These are phyloP conservation scores for Pichia sp. DNA, from an alignment of 1,139 yeast genomes.

Conservation along the genomic window DNA sequence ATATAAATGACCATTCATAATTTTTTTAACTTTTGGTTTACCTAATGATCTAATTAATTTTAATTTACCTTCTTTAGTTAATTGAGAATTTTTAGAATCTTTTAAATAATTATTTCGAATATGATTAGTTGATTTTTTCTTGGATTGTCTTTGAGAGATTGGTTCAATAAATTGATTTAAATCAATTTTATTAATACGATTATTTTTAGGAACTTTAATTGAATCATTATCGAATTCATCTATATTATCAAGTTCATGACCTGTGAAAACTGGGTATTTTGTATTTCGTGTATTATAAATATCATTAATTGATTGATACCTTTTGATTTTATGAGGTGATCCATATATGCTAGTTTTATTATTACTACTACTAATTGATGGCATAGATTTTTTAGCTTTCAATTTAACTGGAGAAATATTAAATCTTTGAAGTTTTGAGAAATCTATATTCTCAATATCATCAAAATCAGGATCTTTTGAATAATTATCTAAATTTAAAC, in stretches of 20 bases:
- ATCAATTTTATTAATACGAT: background rate
- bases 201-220: background rate
- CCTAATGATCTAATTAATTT: slow-evolving; percentile 25
- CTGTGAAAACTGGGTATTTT: slow-evolving; percentile 7
- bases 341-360: background rate
- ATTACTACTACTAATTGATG: slow-evolving; percentile 5
- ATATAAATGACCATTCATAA: slow-evolving; percentile 24
- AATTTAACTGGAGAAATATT: background rate
- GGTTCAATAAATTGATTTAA: background rate
- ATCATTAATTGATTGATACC: slow-evolving; percentile 25
- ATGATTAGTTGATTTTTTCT: slow-evolving; percentile 20
- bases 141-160: slow-evolving; percentile 8
- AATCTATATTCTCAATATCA: slow-evolving; percentile 12
- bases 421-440: slow-evolving; percentile 5
- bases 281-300: slow-evolving; percentile 7
- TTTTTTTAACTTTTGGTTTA: slow-evolving; percentile 20
- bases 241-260: slow-evolving; percentile 19
- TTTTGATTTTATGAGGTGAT: slow-evolving; percentile 21
- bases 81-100: slow-evolving; percentile 20
- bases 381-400: slow-evolving; percentile 22
- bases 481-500: slow-evolving; percentile 18
- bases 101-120: slow-evolving; percentile 10
- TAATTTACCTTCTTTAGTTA: slow-evolving; percentile 27
- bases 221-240: slow-evolving; percentile 20
- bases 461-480: slow-evolving; percentile 22